Conservation (phyloP, 2,329 filamentous ascomycete genomes). For the Fonsecaea multimorphosa region DNA sequence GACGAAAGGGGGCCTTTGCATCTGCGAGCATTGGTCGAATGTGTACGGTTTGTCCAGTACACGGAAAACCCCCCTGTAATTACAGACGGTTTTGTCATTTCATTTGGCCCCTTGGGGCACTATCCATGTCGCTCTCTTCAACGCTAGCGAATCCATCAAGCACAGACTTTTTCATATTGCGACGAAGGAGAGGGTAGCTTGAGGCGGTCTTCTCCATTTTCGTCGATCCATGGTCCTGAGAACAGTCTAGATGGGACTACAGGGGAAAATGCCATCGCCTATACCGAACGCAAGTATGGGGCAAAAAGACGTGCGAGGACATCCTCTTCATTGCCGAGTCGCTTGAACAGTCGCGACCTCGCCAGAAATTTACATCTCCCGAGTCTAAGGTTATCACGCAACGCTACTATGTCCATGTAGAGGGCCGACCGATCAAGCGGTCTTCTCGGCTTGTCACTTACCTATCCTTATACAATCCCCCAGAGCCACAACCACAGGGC, state of each 20-base stretch:
- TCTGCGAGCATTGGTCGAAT: not conserved
- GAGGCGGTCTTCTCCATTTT: not conserved
- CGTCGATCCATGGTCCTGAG: not conserved
- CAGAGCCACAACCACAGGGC: not conserved
- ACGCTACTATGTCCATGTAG: not conserved
- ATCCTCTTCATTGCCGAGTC: not conserved
- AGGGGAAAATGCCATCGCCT: not conserved
- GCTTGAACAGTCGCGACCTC: not conserved
- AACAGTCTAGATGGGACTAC: not conserved
- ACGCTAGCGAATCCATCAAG: constrained; percentile 10
- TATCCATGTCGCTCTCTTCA: not conserved
- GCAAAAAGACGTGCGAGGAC: not conserved
- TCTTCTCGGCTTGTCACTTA: not conserved
- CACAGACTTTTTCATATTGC: not conserved
- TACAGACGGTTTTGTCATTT: constrained; percentile 18
- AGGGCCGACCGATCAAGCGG: not conserved
- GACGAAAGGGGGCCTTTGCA: not conserved
- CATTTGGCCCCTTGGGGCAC: not conserved
- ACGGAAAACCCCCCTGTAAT: not conserved
- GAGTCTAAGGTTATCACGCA: not conserved
- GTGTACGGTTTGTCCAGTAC: not conserved
- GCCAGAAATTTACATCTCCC: not conserved
- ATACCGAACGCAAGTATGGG: not conserved
- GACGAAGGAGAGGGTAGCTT: not conserved
- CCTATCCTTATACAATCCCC: not conserved